Evolutionary conservation across 2,329 filamentous ascomycete genomes (phyloP).

Genomic region (Pyrenophora teres): DNA sequence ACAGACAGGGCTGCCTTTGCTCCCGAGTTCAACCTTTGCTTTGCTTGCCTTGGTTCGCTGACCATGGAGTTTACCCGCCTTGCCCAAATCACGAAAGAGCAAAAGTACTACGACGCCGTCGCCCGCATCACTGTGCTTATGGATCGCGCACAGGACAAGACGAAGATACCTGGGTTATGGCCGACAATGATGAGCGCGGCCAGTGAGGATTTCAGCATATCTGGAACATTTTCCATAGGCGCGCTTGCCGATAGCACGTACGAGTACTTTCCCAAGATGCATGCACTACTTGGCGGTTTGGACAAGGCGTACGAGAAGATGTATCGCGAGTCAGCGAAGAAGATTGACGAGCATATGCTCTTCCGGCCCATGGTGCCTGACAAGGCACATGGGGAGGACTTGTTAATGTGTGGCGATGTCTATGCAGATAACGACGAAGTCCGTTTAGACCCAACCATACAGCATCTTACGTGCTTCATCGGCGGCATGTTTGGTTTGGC

Average conservation of each 20-base stretch:
- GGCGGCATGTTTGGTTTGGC: constrained; percentile 67
- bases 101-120: constrained; percentile 47
- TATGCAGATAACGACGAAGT: constrained; percentile 19
- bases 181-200: constrained; percentile 48
- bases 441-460: constrained; percentile 54
- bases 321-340: constrained; percentile 58
- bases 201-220: constrained; percentile 33
- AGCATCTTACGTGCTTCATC: constrained; percentile 65
- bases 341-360: constrained; percentile 54
- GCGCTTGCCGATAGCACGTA: constrained; percentile 47
- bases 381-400: constrained; percentile 25
- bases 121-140: constrained; percentile 41
- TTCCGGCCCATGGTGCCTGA: constrained; percentile 52
- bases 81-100: constrained; percentile 41
- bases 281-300: constrained; percentile 46
- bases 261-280: constrained; percentile 47
- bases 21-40: constrained; percentile 49
- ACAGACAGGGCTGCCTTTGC: constrained; percentile 31
- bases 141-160: constrained; percentile 37
- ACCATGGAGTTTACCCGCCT: constrained; percentile 49
- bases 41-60: constrained; percentile 55
- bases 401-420: constrained; percentile 47
- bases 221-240: constrained; percentile 41
- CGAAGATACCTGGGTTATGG: constrained; percentile 44
- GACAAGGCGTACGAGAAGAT: constrained; percentile 56